These are phyloP conservation scores for Cercospora berteroae DNA, from an alignment of 2,329 filamentous ascomycete genomes.

Conservation along the genomic window DNA sequence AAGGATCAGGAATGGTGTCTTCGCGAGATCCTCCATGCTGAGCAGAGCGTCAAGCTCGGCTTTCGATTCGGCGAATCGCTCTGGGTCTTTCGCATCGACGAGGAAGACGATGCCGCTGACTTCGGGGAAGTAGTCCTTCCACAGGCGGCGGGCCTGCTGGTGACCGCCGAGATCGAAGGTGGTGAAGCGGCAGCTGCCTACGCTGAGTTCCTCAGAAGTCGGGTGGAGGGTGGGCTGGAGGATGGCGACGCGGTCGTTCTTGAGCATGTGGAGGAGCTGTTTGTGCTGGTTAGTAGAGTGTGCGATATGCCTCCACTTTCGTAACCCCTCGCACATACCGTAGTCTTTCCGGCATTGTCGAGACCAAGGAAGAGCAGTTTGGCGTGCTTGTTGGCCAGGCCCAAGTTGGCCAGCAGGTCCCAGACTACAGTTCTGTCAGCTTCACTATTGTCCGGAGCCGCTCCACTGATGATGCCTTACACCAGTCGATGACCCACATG, in stretches of 20 bases:
- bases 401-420: slow-evolving; percentile 82
- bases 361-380: slow-evolving; percentile 92
- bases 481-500: slow-evolving; percentile 97
- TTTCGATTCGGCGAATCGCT: slow-evolving; percentile 91
- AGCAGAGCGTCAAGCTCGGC: slow-evolving; percentile 91
- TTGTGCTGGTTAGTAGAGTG: neutral
- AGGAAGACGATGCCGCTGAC: slow-evolving; percentile 96
- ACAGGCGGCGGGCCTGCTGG: slow-evolving; percentile 89
- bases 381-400: slow-evolving; percentile 91
- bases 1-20: slow-evolving; percentile 92
- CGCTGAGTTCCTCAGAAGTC: slow-evolving; percentile 87
- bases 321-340: slow-evolving; percentile 40
- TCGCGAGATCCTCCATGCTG: slow-evolving; percentile 92
- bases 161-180: slow-evolving; percentile 93
- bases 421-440: slow-evolving; percentile 60
- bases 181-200: slow-evolving; percentile 77
- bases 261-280: slow-evolving; percentile 82
- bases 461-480: slow-evolving; percentile 53
- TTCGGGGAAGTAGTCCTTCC: slow-evolving; percentile 97
- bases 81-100: slow-evolving; percentile 94
- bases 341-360: slow-evolving; percentile 93
- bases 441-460: slow-evolving; percentile 3
- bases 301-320: neutral
- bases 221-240: slow-evolving; percentile 88
- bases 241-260: slow-evolving; percentile 93